Evolutionary conservation across 768 basidiomycete genomes (phyloP).

Genomic region (Pisolithus albus): DNA sequence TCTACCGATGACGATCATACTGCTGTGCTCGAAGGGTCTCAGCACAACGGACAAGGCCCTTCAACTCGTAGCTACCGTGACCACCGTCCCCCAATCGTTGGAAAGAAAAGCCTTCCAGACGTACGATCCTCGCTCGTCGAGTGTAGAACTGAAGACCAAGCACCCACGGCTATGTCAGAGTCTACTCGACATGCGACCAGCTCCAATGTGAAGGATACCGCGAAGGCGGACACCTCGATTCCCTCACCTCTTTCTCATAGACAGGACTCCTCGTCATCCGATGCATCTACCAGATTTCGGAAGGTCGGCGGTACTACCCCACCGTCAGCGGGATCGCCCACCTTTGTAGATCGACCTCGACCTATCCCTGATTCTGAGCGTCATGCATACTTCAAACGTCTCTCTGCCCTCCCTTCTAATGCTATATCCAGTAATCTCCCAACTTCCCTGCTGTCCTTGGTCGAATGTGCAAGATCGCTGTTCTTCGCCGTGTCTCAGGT

Average conservation of each 20-base stretch:
- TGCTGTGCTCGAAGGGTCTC: slow-evolving; percentile 18
- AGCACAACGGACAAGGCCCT: slow-evolving; percentile 48
- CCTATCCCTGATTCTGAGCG: slow-evolving; percentile 64
- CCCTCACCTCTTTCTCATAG: slow-evolving; percentile 36
- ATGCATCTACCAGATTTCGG: slow-evolving; percentile 16
- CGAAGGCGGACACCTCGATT: slow-evolving; percentile 27
- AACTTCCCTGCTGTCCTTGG: slow-evolving; percentile 54
- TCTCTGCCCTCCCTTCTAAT: slow-evolving; percentile 67
- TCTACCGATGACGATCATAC: slow-evolving; percentile 41
- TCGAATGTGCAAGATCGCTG: slow-evolving; percentile 88
- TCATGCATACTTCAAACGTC: slow-evolving; percentile 90
- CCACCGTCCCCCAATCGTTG: slow-evolving; percentile 33
- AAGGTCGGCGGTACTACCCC: slow-evolving; percentile 25
- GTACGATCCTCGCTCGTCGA: slow-evolving; percentile 44
- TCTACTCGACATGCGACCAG: slow-evolving; percentile 5
- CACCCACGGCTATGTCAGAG: slow-evolving; percentile 18
- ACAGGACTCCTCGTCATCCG: slow-evolving; percentile 41
- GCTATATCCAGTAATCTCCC: slow-evolving; percentile 63
- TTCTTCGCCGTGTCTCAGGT: slow-evolving; percentile 90
- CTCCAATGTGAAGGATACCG: slow-evolving; percentile 10
- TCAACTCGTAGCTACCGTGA: slow-evolving; percentile 35
- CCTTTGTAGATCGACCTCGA: slow-evolving; percentile 28
- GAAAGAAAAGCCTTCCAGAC: slow-evolving; percentile 86
- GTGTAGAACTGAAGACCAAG: slow-evolving; percentile 16
- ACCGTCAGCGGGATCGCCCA: slow-evolving; percentile 34